These are phyloP conservation scores for Bipolaris sorokiniana DNA, from an alignment of 2,329 filamentous ascomycete genomes.

Conservation along the genomic window DNA sequence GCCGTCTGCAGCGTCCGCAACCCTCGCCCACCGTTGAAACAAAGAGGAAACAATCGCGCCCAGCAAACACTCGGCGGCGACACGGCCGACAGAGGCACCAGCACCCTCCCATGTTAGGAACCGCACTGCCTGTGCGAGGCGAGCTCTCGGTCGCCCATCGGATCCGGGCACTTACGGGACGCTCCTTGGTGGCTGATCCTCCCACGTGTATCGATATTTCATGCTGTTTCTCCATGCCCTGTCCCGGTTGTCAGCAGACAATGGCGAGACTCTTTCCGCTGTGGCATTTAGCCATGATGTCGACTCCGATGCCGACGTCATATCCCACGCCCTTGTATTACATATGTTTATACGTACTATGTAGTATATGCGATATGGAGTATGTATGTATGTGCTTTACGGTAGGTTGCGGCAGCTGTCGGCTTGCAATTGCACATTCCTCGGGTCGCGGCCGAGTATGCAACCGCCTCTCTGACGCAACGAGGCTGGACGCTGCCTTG, in stretches of 20 bases:
- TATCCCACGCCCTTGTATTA: constrained; percentile 6
- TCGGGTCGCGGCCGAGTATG: constrained; percentile 1
- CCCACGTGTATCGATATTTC: constrained; percentile 24
- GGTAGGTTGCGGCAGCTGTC: not conserved
- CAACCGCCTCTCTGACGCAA: constrained; percentile 2
- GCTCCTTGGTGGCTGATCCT: constrained; percentile 26
- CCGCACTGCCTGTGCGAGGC: not conserved
- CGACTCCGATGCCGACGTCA: constrained; percentile 21
- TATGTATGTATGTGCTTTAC: constrained; percentile 4
- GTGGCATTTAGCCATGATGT: not conserved
- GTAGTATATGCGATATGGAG: too few species aligned
- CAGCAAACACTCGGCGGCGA: not conserved
- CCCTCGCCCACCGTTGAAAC: too few species aligned
- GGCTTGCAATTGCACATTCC: constrained; percentile 9
- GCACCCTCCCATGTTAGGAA: not conserved
- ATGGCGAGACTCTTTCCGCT: constrained; percentile 14
- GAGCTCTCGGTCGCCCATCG: constrained; percentile 6
- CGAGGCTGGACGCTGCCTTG: constrained; percentile 15
- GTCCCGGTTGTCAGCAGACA: constrained; percentile 26
- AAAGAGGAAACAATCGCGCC: too few species aligned
- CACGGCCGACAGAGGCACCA: not conserved
- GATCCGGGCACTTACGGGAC: constrained; percentile 22
- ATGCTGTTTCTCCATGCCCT: constrained; percentile 13
- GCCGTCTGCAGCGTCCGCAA: not conserved
- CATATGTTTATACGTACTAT: too few species aligned